Evolutionary conservation across 768 basidiomycete species (phyloP).

Genomic region (Lentinus tigrinus): DNA sequence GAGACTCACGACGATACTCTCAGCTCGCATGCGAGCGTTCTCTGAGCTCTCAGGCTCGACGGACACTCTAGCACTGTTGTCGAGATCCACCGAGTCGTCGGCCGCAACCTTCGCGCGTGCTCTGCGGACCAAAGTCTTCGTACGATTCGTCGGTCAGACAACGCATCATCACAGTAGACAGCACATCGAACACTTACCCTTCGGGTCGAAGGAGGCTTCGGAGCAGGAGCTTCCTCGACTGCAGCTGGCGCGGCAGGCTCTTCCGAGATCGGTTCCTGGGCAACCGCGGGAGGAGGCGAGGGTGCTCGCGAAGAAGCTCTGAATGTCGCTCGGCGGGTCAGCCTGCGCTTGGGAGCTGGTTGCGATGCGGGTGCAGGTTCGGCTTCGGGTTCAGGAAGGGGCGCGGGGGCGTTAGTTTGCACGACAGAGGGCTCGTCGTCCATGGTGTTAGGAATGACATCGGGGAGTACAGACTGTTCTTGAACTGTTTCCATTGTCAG

Average conservation of each 20-base stretch:
- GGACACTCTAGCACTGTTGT: neutral
- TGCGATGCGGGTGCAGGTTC: slow-evolving; percentile 3
- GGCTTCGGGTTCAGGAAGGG: neutral
- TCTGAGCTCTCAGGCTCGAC: neutral
- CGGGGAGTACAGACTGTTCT: slow-evolving; percentile 41
- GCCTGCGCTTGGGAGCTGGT: slow-evolving; percentile 20
- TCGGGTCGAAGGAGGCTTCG: slow-evolving; percentile 27
- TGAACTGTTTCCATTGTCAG: slow-evolving; percentile 16
- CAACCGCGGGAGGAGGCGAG: slow-evolving; percentile 19
- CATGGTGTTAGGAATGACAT: slow-evolving; percentile 52
- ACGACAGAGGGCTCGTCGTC: slow-evolving; percentile 48
- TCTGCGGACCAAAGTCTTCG: slow-evolving; percentile 45
- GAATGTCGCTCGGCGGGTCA: slow-evolving; percentile 40
- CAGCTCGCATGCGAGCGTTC: neutral
- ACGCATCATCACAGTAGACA: too few relatives aligned
- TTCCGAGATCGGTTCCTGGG: neutral
- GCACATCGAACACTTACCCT: slow-evolving; percentile 24
- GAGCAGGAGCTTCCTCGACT: slow-evolving; percentile 21
- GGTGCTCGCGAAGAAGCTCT: slow-evolving; percentile 42
- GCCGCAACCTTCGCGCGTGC: slow-evolving; percentile 38
- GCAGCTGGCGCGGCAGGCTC: slow-evolving; percentile 7
- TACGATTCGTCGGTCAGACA: slow-evolving; percentile 4
- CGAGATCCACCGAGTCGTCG: slow-evolving; percentile 41
- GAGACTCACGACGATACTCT: slow-evolving; percentile 1
- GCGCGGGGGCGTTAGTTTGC: neutral